phyloP scores from a whole-genome alignment of 148 eudicot genomes.

The Rhododendron williamsianum region DNA sequence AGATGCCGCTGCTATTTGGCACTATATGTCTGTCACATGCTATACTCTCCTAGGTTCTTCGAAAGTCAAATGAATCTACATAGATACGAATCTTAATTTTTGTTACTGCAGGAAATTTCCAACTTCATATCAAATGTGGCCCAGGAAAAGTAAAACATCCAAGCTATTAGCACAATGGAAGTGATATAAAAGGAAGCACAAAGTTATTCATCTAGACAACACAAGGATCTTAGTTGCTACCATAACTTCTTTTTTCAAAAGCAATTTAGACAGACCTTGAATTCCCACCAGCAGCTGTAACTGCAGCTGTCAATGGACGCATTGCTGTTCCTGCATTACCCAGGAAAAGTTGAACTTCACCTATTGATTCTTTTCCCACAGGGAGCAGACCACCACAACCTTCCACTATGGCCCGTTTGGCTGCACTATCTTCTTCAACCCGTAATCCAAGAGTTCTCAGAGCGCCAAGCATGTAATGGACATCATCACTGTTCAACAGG shows the following conservation, averaged over 20 bases:
- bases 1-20: not conserved
- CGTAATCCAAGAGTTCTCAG: slow-evolving; percentile 80
- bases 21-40: not conserved
- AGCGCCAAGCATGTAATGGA: slow-evolving; percentile 96
- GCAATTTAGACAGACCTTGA: slow-evolving; percentile 47
- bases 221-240: not conserved
- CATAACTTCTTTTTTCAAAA: not conserved
- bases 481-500: slow-evolving; percentile 86
- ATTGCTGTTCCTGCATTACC: slow-evolving; percentile 99
- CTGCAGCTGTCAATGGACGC: slow-evolving; percentile 98
- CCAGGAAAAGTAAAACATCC: not conserved
- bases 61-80: not conserved
- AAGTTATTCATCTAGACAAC: not conserved
- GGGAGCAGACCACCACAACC: slow-evolving; percentile 92
- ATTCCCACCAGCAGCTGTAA: slow-evolving; percentile 90
- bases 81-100: not conserved
- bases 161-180: not conserved
- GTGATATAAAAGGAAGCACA: not conserved
- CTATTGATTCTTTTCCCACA: slow-evolving; percentile 59
- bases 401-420: slow-evolving; percentile 74
- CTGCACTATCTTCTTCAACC: slow-evolving; percentile 65
- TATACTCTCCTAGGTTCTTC: not conserved
- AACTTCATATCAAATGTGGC: not conserved
- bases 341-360: slow-evolving; percentile 77
- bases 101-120: not conserved